phyloP scores from a whole-genome alignment of 1,284 basidiomycete species.

The Tilletia walkeri region DNA sequence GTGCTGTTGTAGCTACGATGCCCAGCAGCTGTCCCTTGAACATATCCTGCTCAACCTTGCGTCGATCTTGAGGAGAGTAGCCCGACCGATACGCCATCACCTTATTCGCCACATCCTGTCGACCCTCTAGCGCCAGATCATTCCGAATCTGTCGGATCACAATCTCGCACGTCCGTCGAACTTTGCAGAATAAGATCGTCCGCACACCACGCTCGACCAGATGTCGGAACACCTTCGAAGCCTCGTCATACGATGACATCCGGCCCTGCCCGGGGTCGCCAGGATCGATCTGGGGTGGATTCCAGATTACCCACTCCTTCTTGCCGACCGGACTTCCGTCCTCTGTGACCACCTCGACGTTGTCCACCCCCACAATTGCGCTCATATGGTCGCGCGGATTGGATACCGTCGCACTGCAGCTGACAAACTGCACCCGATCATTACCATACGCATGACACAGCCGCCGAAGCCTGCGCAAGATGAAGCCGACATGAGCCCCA shows the following conservation, averaged over 20 bases:
- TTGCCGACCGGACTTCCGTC: slow-evolving; percentile 80
- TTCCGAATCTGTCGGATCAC: slow-evolving; percentile 76
- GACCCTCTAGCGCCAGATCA: slow-evolving; percentile 72
- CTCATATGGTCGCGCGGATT: slow-evolving; percentile 63
- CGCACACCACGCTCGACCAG: slow-evolving; percentile 77
- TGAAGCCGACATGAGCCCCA: slow-evolving; percentile 47
- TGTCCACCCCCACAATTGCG: slow-evolving; percentile 70
- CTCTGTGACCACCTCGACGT: slow-evolving; percentile 70
- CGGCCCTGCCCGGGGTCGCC: slow-evolving; percentile 65
- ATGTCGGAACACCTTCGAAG: slow-evolving; percentile 72
- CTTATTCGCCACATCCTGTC: slow-evolving; percentile 71
- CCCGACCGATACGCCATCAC: slow-evolving; percentile 84
- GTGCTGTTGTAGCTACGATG: slow-evolving; percentile 84
- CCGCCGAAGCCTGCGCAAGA: slow-evolving; percentile 63
- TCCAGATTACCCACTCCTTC: slow-evolving; percentile 62
- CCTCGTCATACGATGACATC: slow-evolving; percentile 69
- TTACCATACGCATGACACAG: slow-evolving; percentile 82
- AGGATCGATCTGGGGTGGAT: slow-evolving; percentile 67
- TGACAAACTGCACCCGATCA: slow-evolving; percentile 70
- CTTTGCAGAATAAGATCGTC: slow-evolving; percentile 85
- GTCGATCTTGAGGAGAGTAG: slow-evolving; percentile 69
- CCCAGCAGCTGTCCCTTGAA: slow-evolving; percentile 77
- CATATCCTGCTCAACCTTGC: slow-evolving; percentile 79
- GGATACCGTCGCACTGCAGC: slow-evolving; percentile 83
- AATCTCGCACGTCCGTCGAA: slow-evolving; percentile 76